phyloP scores from a whole-genome alignment of 2,329 filamentous ascomycete genomes.

The Coniochaeta sp. region DNA sequence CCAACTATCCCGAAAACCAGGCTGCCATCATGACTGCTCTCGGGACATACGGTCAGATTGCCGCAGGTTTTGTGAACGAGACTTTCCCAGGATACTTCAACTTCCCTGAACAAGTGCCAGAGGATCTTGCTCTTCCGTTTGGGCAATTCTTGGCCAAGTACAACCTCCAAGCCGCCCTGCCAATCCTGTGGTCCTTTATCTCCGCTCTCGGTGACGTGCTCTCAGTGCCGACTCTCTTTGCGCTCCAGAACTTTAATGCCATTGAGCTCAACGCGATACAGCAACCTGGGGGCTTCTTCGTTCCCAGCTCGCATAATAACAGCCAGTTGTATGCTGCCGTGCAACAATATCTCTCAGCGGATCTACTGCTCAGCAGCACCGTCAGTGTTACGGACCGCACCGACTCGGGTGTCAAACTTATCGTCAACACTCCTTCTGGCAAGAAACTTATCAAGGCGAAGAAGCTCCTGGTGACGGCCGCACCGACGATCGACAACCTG shows the following conservation, averaged over 20 bases:
- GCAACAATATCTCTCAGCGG: neutral
- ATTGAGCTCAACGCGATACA: constrained; percentile 1
- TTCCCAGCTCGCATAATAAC: constrained; percentile 4
- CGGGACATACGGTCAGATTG: neutral
- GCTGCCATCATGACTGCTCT: constrained; percentile 4
- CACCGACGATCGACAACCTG: constrained; percentile 22
- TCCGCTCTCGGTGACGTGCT: constrained; percentile 4
- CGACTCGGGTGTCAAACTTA: constrained; percentile 18
- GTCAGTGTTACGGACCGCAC: constrained; percentile 13
- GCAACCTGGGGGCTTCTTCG: neutral
- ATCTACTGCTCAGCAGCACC: constrained; percentile 6
- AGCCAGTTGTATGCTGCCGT: constrained; percentile 6
- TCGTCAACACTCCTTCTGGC: constrained; percentile 14
- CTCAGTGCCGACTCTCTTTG: neutral
- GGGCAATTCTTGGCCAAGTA: constrained; percentile 13
- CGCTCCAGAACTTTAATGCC: constrained; percentile 2
- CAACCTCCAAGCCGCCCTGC: constrained; percentile 9
- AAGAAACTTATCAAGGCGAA: constrained; percentile 19
- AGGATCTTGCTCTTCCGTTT: constrained; percentile 13
- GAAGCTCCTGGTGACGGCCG: constrained; percentile 25
- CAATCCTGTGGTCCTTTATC: constrained; percentile 9
- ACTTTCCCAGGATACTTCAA: constrained; percentile 11
- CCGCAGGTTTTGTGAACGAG: neutral
- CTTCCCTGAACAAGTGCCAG: constrained; percentile 12
- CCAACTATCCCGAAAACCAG: constrained; percentile 3